phyloP scores from a whole-genome alignment of 148 eudicot genomes.

The Rhododendron vialii region DNA sequence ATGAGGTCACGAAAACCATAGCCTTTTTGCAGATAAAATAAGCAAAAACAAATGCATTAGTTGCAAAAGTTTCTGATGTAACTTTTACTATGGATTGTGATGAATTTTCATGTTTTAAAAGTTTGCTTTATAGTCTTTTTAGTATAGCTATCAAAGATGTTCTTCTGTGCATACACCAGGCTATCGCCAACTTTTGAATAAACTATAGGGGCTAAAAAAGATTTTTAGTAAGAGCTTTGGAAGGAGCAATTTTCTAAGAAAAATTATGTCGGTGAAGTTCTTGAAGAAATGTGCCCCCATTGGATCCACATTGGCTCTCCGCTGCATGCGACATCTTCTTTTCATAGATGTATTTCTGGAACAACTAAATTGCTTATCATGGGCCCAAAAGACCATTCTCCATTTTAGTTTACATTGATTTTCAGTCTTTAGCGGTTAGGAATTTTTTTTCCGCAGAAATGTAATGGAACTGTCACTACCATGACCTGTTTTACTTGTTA shows the following conservation, averaged over 20 bases:
- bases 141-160: background rate
- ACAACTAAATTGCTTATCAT: background rate
- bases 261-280: background rate
- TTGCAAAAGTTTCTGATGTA: background rate
- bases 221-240: background rate
- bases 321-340: background rate
- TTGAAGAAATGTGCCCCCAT: background rate
- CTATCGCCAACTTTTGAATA: background rate
- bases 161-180: background rate
- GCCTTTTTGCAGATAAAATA: background rate
- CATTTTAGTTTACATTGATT: background rate
- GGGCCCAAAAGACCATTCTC: constrained; percentile 1
- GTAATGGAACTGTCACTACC: background rate
- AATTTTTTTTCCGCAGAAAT: background rate
- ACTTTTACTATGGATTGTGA: background rate
- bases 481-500: background rate
- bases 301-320: background rate
- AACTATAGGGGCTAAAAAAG: background rate
- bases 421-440: background rate
- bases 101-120: background rate
- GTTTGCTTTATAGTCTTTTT: background rate
- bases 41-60: background rate
- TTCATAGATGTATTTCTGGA: background rate
- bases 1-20: background rate
- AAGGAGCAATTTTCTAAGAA: background rate